phyloP scores from a whole-genome alignment of 306 rosid species.

The Gynostemma pentaphyllum region DNA sequence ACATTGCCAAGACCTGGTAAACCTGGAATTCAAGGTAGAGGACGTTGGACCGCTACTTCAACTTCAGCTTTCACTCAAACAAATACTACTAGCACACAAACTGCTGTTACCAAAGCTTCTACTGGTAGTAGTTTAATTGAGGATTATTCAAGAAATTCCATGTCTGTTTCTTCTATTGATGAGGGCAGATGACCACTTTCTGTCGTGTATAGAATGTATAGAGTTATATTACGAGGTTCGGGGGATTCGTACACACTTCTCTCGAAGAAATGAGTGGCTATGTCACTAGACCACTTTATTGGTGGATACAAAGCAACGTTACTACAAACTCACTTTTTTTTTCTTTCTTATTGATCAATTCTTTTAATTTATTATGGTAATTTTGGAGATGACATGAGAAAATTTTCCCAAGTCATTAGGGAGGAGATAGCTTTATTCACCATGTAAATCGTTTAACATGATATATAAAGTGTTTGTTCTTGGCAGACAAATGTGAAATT shows the following conservation, averaged over 20 bases:
- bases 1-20: slow-evolving; percentile 62
- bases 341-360: background rate
- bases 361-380: background rate
- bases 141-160: slow-evolving; percentile 71
- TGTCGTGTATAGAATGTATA: background rate
- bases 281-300: no score
- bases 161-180: slow-evolving; percentile 59
- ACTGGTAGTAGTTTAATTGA: slow-evolving; percentile 43
- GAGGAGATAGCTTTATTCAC: no score
- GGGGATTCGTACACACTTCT: no score
- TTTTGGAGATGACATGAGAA: no score
- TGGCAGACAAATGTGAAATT: no score
- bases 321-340: background rate
- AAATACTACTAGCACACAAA: slow-evolving; percentile 24
- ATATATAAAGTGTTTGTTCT: no score
- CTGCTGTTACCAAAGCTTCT: slow-evolving; percentile 35
- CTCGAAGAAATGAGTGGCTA: no score
- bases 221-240: no score
- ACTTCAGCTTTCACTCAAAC: slow-evolving; percentile 44
- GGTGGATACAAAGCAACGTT: background rate
- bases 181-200: slow-evolving; percentile 45
- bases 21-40: slow-evolving; percentile 77
- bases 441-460: no score
- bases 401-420: no score
- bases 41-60: slow-evolving; percentile 38